Percentiles rank a stretch among this genome's conserved stretches.
phyloP scores from a whole-genome alignment of 176 grass and related monocot species.

The Zizania latifolia region DNA sequence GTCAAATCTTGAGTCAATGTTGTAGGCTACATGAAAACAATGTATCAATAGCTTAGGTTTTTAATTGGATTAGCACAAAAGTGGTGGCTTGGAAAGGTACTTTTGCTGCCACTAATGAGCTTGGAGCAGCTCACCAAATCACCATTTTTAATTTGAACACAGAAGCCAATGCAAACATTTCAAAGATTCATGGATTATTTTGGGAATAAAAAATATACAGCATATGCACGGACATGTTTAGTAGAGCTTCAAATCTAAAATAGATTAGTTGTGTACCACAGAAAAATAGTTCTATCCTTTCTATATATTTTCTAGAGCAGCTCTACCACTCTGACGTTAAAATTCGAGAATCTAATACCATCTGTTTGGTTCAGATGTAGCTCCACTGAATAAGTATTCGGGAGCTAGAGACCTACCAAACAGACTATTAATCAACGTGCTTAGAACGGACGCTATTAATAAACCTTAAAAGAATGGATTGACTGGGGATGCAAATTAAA shows the following conservation, averaged over 20 bases:
- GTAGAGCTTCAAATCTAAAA: no score
- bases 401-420: no score
- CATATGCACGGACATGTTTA: neutral
- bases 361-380: no score
- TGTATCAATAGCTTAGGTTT: neutral
- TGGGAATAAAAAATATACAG: neutral
- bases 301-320: no score
- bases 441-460: slow-evolving; percentile 10
- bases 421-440: slow-evolving; percentile 1
- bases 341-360: no score
- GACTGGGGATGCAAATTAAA: neutral
- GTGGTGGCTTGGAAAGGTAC: neutral
- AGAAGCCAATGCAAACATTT: neutral
- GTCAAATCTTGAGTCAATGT: neutral
- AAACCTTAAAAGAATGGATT: slow-evolving; percentile 28
- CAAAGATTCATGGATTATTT: slow-evolving; percentile 1
- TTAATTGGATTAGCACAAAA: neutral
- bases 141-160: slow-evolving; percentile 1
- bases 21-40: neutral
- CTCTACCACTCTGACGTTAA: no score
- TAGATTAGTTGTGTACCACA: no score
- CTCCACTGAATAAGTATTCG: no score
- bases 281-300: no score
- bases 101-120: neutral
- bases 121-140: neutral